Evolutionary conservation across 352 stramenopile species (phyloP), one percentile per base, ranked within the genome.

Genomic region (Globisporangium megalacanthum): DNA sequence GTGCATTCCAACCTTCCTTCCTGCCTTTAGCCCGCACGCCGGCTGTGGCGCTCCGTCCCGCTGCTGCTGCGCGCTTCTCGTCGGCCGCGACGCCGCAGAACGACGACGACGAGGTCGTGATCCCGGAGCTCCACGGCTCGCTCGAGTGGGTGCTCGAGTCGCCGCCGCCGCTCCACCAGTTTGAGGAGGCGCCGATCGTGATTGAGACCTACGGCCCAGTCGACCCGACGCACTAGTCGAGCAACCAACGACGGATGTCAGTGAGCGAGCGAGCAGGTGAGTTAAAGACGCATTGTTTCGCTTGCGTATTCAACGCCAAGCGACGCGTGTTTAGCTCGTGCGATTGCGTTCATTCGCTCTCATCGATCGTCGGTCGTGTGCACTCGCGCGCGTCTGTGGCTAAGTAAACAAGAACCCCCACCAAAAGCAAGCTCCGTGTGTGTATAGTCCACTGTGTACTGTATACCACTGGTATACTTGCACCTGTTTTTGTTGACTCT

Each of bases 141-240:
- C 72, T 96, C 19, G 86, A 96, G 70, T 96, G 84, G 84, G 78
- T 86, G 64, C 69, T 96, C 60, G 70, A 66, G 57, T 91, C 83
- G 63, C 86, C 86, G 14, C 83, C 86, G 64, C 86, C 86, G 64
- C 56, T 94, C 72, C 86, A 96, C 69, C 86, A 96, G 81, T 96
- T 96, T 60, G 83, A 93, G 36, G 86, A 96, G 62, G 71, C 84
- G 14, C 86, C 86, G 54, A 77, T 96, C 58, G 79, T 96, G 65
- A 84, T 96, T 41, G 86, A 96, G 72, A 94, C 84, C 48, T 93
- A 86, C 66, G 86, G 83, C 68, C 73, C 85, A 60, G 74, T 92
- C 51, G 86, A 95, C 72, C 86, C 85, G 37, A 86, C 79, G 66
- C 62, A 95, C 73, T 88, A 88, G 70, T 79, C 50, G 36, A 52